These are phyloP conservation scores for Cicer chorassanicum DNA, from an alignment of 306 rosid genomes.

Conservation along the genomic window DNA sequence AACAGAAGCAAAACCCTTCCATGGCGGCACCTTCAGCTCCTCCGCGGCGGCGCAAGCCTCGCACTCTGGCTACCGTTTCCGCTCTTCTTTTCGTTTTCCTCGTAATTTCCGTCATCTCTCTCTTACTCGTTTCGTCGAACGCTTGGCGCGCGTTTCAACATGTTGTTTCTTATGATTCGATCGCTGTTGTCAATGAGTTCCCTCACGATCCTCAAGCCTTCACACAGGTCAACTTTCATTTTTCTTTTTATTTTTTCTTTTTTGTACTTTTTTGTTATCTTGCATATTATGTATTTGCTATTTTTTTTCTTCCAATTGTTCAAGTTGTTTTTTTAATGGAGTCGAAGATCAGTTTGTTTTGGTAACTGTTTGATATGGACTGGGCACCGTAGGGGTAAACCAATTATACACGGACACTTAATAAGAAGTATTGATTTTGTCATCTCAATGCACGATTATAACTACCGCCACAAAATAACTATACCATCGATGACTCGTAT, in stretches of 20 bases:
- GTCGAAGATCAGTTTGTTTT: neutral
- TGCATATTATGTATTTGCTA: neutral
- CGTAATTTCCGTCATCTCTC: conserved; percentile 42
- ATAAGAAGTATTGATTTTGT: too few relatives aligned
- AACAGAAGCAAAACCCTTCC: conserved; percentile 44
- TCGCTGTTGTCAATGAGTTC: conserved; percentile 75
- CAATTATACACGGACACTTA: too few relatives aligned
- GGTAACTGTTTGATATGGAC: neutral
- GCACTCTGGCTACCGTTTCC: conserved; percentile 22
- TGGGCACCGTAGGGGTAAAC: too few relatives aligned
- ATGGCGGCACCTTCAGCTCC: conserved; percentile 57
- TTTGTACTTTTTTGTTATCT: neutral
- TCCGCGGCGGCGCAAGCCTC: conserved; percentile 44
- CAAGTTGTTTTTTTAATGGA: neutral
- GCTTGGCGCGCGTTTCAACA: conserved; percentile 38
- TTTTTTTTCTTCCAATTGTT: neutral
- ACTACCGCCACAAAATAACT: too few relatives aligned
- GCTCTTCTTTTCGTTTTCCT: conserved; percentile 48
- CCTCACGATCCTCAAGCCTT: conserved; percentile 90
- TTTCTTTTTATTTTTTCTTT: neutral
- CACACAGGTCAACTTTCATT: conserved; percentile 66
- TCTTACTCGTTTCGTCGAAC: conserved; percentile 59
- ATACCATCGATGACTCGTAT: too few relatives aligned
- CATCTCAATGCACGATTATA: too few relatives aligned
- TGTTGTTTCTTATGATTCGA: conserved; percentile 46